Evolutionary conservation across 345 rosid genomes (phyloP).

Genomic region (Geranium rotundifolium): DNA sequence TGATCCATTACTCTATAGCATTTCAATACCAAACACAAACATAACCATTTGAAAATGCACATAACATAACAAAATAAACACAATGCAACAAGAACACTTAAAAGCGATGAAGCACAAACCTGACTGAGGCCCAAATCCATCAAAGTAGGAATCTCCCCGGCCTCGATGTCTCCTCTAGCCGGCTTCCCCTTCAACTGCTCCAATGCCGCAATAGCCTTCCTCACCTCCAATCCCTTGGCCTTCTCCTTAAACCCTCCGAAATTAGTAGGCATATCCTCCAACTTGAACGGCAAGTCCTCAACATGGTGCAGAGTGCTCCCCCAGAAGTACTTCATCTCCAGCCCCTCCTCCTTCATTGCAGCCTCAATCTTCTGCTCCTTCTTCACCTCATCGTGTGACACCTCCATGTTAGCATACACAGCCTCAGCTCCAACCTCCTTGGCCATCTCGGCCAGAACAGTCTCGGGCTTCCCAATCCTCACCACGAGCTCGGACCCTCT

Average conservation of each 20-base stretch:
- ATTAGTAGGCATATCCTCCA: constrained; percentile 75
- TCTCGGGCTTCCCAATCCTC: constrained; percentile 73
- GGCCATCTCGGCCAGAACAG: constrained; percentile 65
- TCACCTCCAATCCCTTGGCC: constrained; percentile 59
- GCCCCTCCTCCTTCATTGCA: constrained; percentile 83
- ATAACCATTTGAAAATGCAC: not conserved
- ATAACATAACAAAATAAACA: not conserved
- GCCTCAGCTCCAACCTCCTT: constrained; percentile 92
- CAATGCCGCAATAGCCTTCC: constrained; percentile 72
- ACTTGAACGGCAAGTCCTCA: constrained; percentile 87
- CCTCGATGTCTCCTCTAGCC: constrained; percentile 80
- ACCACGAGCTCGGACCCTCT: constrained; percentile 92
- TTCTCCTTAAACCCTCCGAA: constrained; percentile 70
- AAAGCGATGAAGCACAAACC: not conserved
- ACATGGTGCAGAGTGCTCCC: constrained; percentile 87
- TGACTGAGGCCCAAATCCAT: constrained; percentile 71
- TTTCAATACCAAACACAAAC: not conserved
- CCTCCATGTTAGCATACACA: constrained; percentile 77
- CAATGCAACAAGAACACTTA: not conserved
- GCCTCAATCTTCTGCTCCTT: constrained; percentile 76
- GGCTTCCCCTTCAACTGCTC: constrained; percentile 86
- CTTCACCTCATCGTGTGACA: constrained; percentile 74
- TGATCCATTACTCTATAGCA: not conserved
- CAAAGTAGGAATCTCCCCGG: constrained; percentile 83
- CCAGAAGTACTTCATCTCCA: constrained; percentile 89